Conservation (phyloP, 2,329 filamentous ascomycete species). For the Diaporthe citri region DNA sequence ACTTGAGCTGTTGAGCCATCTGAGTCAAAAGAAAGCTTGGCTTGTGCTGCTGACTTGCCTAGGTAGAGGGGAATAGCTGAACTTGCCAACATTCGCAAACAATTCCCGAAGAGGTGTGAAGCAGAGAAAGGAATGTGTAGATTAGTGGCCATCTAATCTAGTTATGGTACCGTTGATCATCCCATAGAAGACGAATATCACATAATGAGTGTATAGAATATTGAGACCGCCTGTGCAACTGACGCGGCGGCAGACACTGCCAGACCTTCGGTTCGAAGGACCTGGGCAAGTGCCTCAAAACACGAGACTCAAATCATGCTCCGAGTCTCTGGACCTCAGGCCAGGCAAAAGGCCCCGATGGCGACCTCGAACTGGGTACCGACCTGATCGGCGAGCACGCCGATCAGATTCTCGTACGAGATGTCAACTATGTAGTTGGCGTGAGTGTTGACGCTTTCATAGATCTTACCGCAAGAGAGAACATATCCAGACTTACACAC, state of each 20-base stretch:
- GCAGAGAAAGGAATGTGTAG: background rate
- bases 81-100: no score
- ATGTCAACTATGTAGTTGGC: background rate
- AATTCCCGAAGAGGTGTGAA: background rate
- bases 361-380: conserved; percentile 9
- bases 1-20: background rate
- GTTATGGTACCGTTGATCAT: background rate
- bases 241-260: background rate
- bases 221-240: no score
- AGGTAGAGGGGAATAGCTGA: background rate
- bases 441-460: background rate
- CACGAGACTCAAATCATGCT: background rate
- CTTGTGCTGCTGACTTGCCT: background rate
- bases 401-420: conserved; percentile 2
- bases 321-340: background rate
- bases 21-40: background rate
- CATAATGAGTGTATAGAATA: background rate
- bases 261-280: background rate
- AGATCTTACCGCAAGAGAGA: no score
- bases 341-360: background rate
- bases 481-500: background rate
- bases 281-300: no score
- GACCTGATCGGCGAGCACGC: conserved; percentile 10
- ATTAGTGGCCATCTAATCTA: conserved; percentile 21
- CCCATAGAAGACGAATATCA: no score